A percentile compares a stretch with the other conserved stretches of the same genome.
Conservation (phyloP, 352 stramenopile species). For the Phytophthora agathidicida region DNA sequence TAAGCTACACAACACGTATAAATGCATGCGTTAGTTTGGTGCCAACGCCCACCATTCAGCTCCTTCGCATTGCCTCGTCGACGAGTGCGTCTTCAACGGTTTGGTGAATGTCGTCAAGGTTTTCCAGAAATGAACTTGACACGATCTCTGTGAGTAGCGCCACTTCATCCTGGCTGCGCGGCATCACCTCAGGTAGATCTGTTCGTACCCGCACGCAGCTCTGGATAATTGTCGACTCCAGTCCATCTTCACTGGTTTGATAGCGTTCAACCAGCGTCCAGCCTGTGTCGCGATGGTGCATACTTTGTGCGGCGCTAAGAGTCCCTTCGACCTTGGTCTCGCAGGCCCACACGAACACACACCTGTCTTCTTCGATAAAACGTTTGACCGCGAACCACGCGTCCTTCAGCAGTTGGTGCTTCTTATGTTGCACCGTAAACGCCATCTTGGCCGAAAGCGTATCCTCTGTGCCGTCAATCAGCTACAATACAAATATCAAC, state of each 20-base stretch:
- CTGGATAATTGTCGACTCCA: conserved; percentile 32
- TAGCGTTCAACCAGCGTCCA: conserved; percentile 26
- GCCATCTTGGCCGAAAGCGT: conserved; percentile 39
- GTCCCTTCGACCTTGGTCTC: conserved; percentile 33
- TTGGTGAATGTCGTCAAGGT: conserved; percentile 38
- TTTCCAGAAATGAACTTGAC: conserved; percentile 31
- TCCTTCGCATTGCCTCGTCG: conserved; percentile 23
- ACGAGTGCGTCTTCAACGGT: conserved; percentile 32
- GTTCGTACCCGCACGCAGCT: conserved; percentile 31
- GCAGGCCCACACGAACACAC: conserved; percentile 37
- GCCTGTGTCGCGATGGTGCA: conserved; percentile 24
- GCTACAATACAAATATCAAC: conserved; percentile 21
- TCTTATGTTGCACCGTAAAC: conserved; percentile 29
- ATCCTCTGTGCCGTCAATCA: conserved; percentile 31
- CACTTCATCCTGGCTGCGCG: conserved; percentile 31
- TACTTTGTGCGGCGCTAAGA: conserved; percentile 26
- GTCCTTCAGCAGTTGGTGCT: conserved; percentile 31
- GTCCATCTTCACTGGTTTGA: not conserved
- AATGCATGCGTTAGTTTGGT: not conserved
- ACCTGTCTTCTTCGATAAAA: conserved; percentile 27
- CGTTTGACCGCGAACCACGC: conserved; percentile 34
- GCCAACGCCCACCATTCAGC: not conserved
- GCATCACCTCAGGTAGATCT: conserved; percentile 25
- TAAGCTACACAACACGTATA: not conserved
- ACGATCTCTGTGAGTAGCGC: conserved; percentile 32